Conservation (phyloP, 805 yeast genomes). For the Starmerella kuoi region DNA sequence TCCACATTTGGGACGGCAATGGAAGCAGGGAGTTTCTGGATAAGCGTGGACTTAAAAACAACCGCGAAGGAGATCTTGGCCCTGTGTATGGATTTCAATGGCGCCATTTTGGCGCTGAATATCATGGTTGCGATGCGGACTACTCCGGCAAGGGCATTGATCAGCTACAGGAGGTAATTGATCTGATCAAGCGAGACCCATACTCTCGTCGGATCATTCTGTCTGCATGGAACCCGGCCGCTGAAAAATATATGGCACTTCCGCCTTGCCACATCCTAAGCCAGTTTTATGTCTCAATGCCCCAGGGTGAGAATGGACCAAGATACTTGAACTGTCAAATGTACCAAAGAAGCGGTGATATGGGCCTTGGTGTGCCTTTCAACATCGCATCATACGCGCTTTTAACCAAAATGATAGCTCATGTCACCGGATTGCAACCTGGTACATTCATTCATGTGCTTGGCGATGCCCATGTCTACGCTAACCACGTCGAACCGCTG, state of each 20-base stretch:
- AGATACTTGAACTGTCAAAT: conserved; percentile 75
- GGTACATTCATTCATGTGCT: conserved; percentile 91
- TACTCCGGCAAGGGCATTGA: conserved; percentile 83
- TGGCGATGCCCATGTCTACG: conserved; percentile 95
- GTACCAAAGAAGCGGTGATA: conserved; percentile 97
- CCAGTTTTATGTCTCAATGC: conserved; percentile 81
- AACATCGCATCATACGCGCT: conserved; percentile 94
- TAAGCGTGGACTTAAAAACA: conserved; percentile 59
- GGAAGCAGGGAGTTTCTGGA: conserved; percentile 89
- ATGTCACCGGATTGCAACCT: conserved; percentile 85
- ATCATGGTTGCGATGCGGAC: conserved; percentile 73
- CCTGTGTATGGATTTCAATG: conserved; percentile 99
- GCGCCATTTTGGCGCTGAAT: conserved; percentile 97
- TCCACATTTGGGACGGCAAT: conserved; percentile 98
- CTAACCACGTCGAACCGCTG: conserved; percentile 85
- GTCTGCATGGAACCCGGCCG: conserved; percentile 99
- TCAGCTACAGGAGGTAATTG: conserved; percentile 69
- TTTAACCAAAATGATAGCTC: conserved; percentile 88
- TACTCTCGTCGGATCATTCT: conserved; percentile 87
- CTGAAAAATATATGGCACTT: conserved; percentile 82
- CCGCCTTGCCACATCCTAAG: conserved; percentile 98
- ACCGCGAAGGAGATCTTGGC: conserved; percentile 90
- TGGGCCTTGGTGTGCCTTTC: conserved; percentile 99
- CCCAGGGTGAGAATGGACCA: conserved; percentile 38
- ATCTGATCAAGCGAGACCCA: conserved; percentile 74